These are phyloP conservation scores for Ottelia alismoides DNA, from an alignment of 106 monocot genomes.

Conservation along the genomic window DNA sequence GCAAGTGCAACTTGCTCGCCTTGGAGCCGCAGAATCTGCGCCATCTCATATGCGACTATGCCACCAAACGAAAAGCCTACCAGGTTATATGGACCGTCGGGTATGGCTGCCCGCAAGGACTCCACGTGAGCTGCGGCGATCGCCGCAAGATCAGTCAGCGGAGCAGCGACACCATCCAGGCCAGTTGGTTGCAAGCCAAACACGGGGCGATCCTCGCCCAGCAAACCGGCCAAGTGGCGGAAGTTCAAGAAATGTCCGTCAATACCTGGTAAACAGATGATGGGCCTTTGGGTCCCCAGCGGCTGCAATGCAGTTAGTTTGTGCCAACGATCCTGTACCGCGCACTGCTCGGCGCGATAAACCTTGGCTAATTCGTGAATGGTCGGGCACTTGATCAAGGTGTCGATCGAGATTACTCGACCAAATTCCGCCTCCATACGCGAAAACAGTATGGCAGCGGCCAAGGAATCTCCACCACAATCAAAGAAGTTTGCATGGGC, in stretches of 20 bases:
- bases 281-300: too few relatives aligned
- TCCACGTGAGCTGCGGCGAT: neutral
- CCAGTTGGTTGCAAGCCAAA: neutral
- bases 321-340: neutral
- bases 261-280: neutral
- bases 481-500: neutral
- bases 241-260: neutral
- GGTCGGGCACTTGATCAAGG: too few relatives aligned
- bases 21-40: too few relatives aligned
- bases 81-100: neutral
- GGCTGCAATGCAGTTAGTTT: neutral
- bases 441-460: neutral
- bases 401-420: too few relatives aligned
- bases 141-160: neutral
- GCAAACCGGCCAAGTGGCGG: neutral
- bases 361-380: too few relatives aligned
- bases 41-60: neutral
- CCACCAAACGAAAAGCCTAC: neutral
- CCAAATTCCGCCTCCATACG: too few relatives aligned
- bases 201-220: neutral
- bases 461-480: neutral
- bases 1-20: too few relatives aligned
- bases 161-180: neutral
- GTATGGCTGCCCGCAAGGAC: neutral
- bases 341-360: too few relatives aligned